Evolutionary conservation across 371 early-diverging fungal genomes (phyloP).

Genomic region (Mucor sp.): DNA sequence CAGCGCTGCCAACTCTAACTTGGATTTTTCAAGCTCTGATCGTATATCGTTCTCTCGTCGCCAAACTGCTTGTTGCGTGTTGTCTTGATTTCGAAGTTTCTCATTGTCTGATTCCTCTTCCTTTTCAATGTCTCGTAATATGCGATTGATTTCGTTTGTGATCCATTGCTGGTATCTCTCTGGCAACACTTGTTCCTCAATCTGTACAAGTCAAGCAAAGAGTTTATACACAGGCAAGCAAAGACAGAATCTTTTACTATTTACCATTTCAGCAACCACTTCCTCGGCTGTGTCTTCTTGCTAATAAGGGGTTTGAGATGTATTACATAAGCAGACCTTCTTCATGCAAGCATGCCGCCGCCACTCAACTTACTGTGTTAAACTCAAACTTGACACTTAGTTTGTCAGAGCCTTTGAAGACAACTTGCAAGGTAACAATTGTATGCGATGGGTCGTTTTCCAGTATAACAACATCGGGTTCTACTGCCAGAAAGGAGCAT

Average conservation of each 20-base stretch:
- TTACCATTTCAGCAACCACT: conserved; percentile 87
- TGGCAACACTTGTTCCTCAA: conserved; percentile 77
- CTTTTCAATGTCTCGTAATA: conserved; percentile 71
- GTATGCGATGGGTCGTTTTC: conserved; percentile 63
- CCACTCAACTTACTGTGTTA: conserved; percentile 39
- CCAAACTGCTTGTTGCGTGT: conserved; percentile 38
- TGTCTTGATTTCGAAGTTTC: conserved; percentile 25
- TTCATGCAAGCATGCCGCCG: not conserved
- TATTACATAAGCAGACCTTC: not conserved
- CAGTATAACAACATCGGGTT: conserved; percentile 73
- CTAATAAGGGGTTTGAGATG: not conserved
- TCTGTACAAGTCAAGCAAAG: conserved; percentile 40
- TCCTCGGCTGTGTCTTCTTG: conserved; percentile 89
- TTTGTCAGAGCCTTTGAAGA: conserved; percentile 79
- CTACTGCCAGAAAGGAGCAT: conserved; percentile 79
- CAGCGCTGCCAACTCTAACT: conserved; percentile 23
- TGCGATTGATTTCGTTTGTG: conserved; percentile 83
- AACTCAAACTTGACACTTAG: conserved; percentile 90
- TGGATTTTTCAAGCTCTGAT: conserved; percentile 35
- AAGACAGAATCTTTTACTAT: not conserved
- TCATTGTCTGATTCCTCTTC: conserved; percentile 33
- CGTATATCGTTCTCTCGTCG: conserved; percentile 41
- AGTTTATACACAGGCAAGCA: not conserved
- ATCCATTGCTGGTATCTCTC: conserved; percentile 76
- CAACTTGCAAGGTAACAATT: conserved; percentile 75